Evolutionary conservation across 208 protist species (phyloP).

Genomic region (Leishmania martiniquensis): DNA sequence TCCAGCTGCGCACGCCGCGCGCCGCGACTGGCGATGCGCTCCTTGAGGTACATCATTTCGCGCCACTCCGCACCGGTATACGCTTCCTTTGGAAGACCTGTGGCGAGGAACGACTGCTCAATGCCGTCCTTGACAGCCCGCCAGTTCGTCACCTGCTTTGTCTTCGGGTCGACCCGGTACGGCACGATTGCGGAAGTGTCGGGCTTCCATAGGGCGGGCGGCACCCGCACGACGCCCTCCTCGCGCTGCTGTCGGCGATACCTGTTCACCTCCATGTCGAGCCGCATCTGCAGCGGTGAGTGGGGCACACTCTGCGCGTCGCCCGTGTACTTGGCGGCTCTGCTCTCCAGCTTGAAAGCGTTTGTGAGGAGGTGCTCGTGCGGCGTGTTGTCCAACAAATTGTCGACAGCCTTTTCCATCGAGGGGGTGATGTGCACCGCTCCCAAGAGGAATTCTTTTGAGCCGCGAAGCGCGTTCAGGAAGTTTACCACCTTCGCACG

Average conservation of each 20-base stretch:
- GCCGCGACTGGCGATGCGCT: slow-evolving; percentile 54
- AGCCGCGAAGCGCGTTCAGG: slow-evolving; percentile 70
- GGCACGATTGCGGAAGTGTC: slow-evolving; percentile 78
- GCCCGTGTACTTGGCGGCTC: slow-evolving; percentile 64
- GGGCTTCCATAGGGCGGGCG: slow-evolving; percentile 73
- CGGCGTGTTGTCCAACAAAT: slow-evolving; percentile 77
- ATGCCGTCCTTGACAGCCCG: slow-evolving; percentile 88
- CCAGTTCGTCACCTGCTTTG: slow-evolving; percentile 82
- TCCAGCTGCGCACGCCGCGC: slow-evolving; percentile 55
- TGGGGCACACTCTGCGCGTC: slow-evolving; percentile 72
- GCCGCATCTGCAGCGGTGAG: slow-evolving; percentile 83
- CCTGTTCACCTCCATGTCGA: slow-evolving; percentile 86
- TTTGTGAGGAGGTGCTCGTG: slow-evolving; percentile 92
- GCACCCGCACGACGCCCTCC: slow-evolving; percentile 89
- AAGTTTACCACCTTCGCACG: slow-evolving; percentile 88
- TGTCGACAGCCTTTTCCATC: slow-evolving; percentile 66
- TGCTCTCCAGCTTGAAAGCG: slow-evolving; percentile 54
- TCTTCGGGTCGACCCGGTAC: slow-evolving; percentile 78
- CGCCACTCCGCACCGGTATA: slow-evolving; percentile 81
- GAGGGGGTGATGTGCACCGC: slow-evolving; percentile 52
- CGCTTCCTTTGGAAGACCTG: slow-evolving; percentile 74
- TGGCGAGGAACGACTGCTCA: slow-evolving; percentile 82
- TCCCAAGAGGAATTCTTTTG: slow-evolving; percentile 74
- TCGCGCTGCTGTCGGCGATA: slow-evolving; percentile 83
- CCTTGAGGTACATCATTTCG: slow-evolving; percentile 66